Evolutionary conservation across 345 rosid species (phyloP).

Genomic region (Rhodamnia rubescens): DNA sequence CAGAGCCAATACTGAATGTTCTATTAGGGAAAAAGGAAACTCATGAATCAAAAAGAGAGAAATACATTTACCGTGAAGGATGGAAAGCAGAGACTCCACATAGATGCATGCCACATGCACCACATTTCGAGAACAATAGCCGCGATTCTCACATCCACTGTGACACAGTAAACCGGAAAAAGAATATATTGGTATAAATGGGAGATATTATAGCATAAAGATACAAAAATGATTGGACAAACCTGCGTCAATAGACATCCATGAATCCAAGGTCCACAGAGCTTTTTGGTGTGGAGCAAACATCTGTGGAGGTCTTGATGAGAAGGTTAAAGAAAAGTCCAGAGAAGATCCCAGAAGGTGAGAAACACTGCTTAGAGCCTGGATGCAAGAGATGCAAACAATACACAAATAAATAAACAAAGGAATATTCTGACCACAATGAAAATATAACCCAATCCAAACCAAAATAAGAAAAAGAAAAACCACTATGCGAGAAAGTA

Average conservation of each 20-base stretch:
- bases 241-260: conserved; percentile 49
- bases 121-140: conserved; percentile 80
- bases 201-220: neutral
- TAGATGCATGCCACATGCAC: conserved; percentile 80
- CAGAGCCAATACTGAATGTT: neutral
- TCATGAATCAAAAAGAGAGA: neutral
- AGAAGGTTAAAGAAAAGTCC: conserved; percentile 41
- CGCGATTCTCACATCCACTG: conserved; percentile 52
- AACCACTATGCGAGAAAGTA: neutral
- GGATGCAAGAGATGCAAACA: conserved; percentile 1
- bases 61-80: conserved; percentile 33
- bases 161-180: neutral
- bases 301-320: conserved; percentile 71
- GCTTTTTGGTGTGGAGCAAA: conserved; percentile 70
- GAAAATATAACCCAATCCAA: neutral
- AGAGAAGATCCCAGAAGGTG: conserved; percentile 36
- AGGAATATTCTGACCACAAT: neutral
- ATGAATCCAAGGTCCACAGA: conserved; percentile 76
- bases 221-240: neutral
- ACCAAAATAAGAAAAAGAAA: neutral
- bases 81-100: conserved; percentile 51
- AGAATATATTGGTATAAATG: neutral
- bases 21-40: neutral
- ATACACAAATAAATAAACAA: neutral
- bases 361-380: conserved; percentile 34